Base-by-base conservation (phyloP, 148 eudicot species). In the Salicornia ramosissima region DNA sequence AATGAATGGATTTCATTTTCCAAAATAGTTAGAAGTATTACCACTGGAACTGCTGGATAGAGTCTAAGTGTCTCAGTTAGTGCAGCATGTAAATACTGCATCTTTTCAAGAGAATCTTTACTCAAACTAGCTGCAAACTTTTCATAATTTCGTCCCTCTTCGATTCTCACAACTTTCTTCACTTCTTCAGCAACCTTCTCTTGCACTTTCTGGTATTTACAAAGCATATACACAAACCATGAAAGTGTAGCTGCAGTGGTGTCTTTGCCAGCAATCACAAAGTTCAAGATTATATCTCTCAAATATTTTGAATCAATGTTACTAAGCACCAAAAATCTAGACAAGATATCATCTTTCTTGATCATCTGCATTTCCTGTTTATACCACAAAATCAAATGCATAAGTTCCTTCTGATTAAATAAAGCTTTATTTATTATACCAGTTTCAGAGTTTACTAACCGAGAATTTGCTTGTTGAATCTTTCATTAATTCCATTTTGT, bases 241-340 rank as follows among this genome's bases (percentile, higher is more conserved):
- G 96, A 79, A 30, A 93, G 84, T 18, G 98, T 82, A 15, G 71
- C 74, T 0, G 92, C 98, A 6, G 96, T 84, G 0, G 94, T 87
- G 78, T 92, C 97, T 72, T 92, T 90, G 0, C 96, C 98, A 28
- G 96, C 98, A 30, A 88, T 85, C 57, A 90, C 75, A 74, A 92
- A 90, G 75, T 76, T 92, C 64, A 92, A 70, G 30, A 86, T 80
- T 70, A 92, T 85, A 69, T 92, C 98, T 43, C 87, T 69, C 73
- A 92, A 80, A 67, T 84, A 92, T 73, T 84, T 87, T 0, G 82
- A 81, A 77, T 88, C 83, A 4, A 72, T 77, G 71, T 81, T 76
- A 39, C 28, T 64, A 68, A 64, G 64, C 54, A 75, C 76, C 70
- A 90, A 63, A 69, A 90, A 86, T 63, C 96, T 83, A 8, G 96